Evolutionary conservation across 306 rosid genomes (phyloP).

Genomic region (Dicorynia guianensis): DNA sequence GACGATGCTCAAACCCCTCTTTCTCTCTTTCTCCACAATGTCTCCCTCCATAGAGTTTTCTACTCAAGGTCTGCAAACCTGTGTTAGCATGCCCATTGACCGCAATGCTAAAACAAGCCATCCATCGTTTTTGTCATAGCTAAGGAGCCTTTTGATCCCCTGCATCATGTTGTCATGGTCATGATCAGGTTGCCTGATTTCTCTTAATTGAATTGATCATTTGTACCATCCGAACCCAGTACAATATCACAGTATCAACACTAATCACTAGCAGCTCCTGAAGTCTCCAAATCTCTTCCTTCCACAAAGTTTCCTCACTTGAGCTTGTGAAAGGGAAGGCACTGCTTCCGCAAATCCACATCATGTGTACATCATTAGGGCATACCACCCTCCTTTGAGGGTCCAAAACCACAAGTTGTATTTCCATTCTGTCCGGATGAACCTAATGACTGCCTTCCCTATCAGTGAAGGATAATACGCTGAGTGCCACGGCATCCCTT

Average conservation of each 20-base stretch:
- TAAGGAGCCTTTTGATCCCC: slow-evolving; percentile 58
- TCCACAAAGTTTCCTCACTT: slow-evolving; percentile 70
- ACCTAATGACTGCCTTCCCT: slow-evolving; percentile 53
- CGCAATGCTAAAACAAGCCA: slow-evolving; percentile 62
- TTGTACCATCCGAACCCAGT: slow-evolving; percentile 54
- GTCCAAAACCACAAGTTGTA: slow-evolving; percentile 69
- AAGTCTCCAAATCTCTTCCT: slow-evolving; percentile 67
- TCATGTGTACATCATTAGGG: slow-evolving; percentile 79
- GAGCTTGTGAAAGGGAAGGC: slow-evolving; percentile 72
- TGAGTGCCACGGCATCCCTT: slow-evolving; percentile 62
- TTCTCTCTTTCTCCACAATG: slow-evolving; percentile 28
- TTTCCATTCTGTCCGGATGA: slow-evolving; percentile 63
- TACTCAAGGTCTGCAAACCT: slow-evolving; percentile 44
- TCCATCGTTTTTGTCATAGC: slow-evolving; percentile 58
- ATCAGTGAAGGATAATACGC: slow-evolving; percentile 60
- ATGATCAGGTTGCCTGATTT: slow-evolving; percentile 47
- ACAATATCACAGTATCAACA: slow-evolving; percentile 57
- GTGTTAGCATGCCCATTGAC: slow-evolving; percentile 58
- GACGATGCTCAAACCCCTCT: slow-evolving; percentile 36
- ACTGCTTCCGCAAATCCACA: slow-evolving; percentile 77
- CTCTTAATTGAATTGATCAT: too few species aligned
- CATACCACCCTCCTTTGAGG: slow-evolving; percentile 65
- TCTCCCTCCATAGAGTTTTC: slow-evolving; percentile 54
- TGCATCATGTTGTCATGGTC: slow-evolving; percentile 54
- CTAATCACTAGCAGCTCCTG: slow-evolving; percentile 63